Percentiles rank a stretch among this genome's conserved stretches.
These are phyloP conservation scores for Trametes pubescens DNA, from an alignment of 1,284 basidiomycete genomes.

Conservation along the genomic window DNA sequence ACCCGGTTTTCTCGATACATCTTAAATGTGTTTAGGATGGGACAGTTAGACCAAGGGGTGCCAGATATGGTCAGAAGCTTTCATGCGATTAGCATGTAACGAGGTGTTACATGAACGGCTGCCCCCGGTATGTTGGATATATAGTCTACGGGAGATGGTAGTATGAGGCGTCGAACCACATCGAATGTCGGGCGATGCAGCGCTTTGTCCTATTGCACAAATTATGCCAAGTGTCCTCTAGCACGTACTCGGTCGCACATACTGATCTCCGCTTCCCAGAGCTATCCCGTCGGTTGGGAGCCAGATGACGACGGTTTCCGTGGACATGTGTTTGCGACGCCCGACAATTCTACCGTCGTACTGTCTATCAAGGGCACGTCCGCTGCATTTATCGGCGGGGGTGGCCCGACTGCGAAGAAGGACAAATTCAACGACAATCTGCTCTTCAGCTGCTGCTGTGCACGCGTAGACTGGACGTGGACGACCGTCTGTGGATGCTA, in stretches of 20 bases:
- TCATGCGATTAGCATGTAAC: too few species aligned
- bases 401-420: constrained; percentile 88
- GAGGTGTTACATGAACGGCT: too few species aligned
- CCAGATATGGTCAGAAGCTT: too few species aligned
- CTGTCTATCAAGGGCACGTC: constrained; percentile 96
- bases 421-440: constrained; percentile 97
- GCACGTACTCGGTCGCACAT: neutral
- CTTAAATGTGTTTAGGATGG: too few species aligned
- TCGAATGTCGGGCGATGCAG: neutral
- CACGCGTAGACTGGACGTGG: constrained; percentile 94
- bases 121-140: too few species aligned
- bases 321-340: constrained; percentile 88
- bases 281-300: constrained; percentile 94
- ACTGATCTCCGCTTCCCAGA: constrained; percentile 48
- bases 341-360: constrained; percentile 87
- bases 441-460: constrained; percentile 98
- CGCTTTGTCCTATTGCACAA: neutral
- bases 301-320: constrained; percentile 87
- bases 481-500: constrained; percentile 94
- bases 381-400: constrained; percentile 78
- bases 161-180: neutral
- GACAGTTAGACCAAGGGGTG: too few species aligned
- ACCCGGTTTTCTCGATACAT: too few species aligned
- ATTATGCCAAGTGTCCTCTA: neutral
- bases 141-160: too few species aligned